Evolutionary conservation across 2,329 filamentous ascomycete species (phyloP).

Genomic region (Tympanopsis confertula): DNA sequence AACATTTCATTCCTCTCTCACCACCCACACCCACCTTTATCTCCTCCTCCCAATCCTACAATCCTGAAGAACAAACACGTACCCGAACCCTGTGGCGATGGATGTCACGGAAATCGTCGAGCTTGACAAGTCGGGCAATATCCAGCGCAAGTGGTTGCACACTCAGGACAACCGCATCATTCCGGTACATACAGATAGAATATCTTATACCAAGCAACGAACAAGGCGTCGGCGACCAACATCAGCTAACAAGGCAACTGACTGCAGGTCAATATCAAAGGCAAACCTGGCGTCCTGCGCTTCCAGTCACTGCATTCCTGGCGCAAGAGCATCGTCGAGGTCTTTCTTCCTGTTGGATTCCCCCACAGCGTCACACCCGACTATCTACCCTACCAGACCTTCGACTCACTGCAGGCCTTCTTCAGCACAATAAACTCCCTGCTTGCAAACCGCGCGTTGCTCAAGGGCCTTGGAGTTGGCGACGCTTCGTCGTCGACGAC

Average conservation of each 20-base stretch:
- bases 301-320: too few relatives aligned
- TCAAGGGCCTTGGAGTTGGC: constrained; percentile 65
- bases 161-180: constrained; percentile 11
- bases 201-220: too few relatives aligned
- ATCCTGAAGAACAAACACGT: neutral
- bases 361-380: constrained; percentile 76
- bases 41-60: neutral
- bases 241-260: constrained; percentile 2
- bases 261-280: neutral
- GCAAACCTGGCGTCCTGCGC: too few relatives aligned
- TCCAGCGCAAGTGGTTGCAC: constrained; percentile 21
- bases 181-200: constrained; percentile 12
- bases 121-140: constrained; percentile 23
- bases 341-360: constrained; percentile 81
- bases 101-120: constrained; percentile 19
- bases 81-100: neutral
- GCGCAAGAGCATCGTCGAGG: constrained; percentile 38
- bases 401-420: constrained; percentile 73
- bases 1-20: neutral
- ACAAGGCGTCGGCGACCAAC: neutral
- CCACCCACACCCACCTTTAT: neutral
- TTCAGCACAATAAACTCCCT: constrained; percentile 71
- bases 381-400: constrained; percentile 63
- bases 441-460: constrained; percentile 69
- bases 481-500: constrained; percentile 71